Evolutionary conservation across 192 early-diverging fungal genomes (phyloP).

Genomic region (Coemansia brasiliensis): DNA sequence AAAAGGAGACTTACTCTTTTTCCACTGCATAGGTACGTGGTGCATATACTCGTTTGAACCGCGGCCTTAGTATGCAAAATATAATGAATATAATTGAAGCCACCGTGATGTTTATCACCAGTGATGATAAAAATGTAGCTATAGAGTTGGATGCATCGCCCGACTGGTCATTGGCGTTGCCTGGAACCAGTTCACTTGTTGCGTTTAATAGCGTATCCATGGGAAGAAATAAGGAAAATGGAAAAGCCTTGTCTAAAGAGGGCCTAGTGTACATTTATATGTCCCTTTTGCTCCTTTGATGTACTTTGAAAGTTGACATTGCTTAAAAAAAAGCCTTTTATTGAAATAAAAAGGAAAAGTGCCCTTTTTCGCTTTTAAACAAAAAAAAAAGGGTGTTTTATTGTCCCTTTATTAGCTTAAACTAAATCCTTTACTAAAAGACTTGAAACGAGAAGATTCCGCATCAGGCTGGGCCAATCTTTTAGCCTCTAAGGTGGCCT

Average conservation of each 20-base stretch:
- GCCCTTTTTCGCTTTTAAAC: background rate
- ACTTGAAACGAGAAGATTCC: slow-evolving; percentile 19
- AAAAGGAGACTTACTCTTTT: slow-evolving; percentile 28
- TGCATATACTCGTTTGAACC: slow-evolving; percentile 67
- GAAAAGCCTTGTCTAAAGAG: too few species aligned
- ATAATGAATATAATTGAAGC: slow-evolving; percentile 55
- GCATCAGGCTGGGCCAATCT: slow-evolving; percentile 52
- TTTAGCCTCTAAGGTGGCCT: slow-evolving; percentile 67
- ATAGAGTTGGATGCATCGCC: slow-evolving; percentile 51
- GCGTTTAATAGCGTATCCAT: background rate
- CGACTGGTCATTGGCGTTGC: background rate
- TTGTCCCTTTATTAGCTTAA: slow-evolving; percentile 1
- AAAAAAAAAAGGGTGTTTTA: slow-evolving; percentile 1
- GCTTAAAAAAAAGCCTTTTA: too few species aligned
- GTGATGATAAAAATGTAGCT: slow-evolving; percentile 66
- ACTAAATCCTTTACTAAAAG: slow-evolving; percentile 33
- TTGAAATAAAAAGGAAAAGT: too few species aligned
- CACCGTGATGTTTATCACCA: slow-evolving; percentile 66
- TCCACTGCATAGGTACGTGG: slow-evolving; percentile 67
- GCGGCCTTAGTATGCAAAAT: slow-evolving; percentile 68
- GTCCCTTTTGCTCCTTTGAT: too few species aligned
- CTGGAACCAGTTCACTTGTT: background rate
- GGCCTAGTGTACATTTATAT: too few species aligned
- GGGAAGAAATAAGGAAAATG: too few species aligned
- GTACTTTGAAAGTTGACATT: too few species aligned